Evolutionary conservation across 257 asterid species (phyloP), one percentile per base, ranked within the genome.

Genomic region (Capsicum baccatum): DNA sequence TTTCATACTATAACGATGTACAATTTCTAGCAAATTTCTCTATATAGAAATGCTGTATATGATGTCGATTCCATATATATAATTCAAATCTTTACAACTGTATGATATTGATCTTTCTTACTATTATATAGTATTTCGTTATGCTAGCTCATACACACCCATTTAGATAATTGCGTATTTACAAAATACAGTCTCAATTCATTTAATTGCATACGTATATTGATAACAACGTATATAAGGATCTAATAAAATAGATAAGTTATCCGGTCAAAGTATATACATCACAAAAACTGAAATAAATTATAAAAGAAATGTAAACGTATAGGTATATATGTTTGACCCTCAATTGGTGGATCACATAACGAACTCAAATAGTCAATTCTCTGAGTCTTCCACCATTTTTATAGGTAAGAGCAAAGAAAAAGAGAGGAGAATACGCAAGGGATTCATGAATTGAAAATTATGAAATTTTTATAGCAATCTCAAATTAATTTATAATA

Each of bases 281-380:
- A 57, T 15, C 62, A 57, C 19, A 15, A 8, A 57, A 55, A 57
- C n/a, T 57, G 62, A 57, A 15, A 57, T 15, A 8, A 50, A 50
- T 39, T 39, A 39, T 39, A 39, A 4, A 39, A 39, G 44, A 39
- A 39, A 39, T 39, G 5, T 39, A 39, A 39, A 39, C 4, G 3
- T 39, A 39, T 39, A 39, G 44, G 26, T 3, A 68, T 68, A 68
- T 68, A n/a, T 21, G 35, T 50, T 74, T 74, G 62, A 74, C 47
- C 81, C 81, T 74, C 44, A 74, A 74, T 74, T 21, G 81, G 62
- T 74, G 81, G 81, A 74, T 74, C 62, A 12, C 19, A 50, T 21
- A 74, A 74, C 80, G 2, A 74, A 74, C 8, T 50, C 42, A 71
- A 63, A 63, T 19, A 11, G 0, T 44, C 48, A 44, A 50, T 50